phyloP scores from a whole-genome alignment of 192 early-diverging fungal genomes.

The Pilaira anomala region DNA sequence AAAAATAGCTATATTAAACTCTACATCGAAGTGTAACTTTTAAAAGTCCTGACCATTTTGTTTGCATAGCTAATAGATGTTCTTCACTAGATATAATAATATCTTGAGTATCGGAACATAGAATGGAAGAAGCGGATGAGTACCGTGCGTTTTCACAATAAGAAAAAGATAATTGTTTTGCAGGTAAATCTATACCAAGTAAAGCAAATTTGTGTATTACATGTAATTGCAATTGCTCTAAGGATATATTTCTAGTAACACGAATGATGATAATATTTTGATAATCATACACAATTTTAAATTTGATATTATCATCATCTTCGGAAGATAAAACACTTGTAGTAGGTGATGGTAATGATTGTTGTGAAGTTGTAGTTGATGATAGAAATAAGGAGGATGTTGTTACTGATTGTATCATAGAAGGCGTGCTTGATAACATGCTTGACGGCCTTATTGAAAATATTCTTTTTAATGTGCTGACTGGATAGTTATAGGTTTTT shows the following conservation, averaged over 20 bases:
- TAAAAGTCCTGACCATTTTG: not conserved
- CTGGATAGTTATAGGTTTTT: not conserved
- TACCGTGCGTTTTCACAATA: not conserved
- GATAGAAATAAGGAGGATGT: too few species aligned
- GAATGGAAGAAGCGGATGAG: conserved; percentile 2
- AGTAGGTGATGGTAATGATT: too few species aligned
- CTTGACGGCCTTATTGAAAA: not conserved
- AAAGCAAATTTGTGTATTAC: conserved; percentile 7
- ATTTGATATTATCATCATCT: not conserved
- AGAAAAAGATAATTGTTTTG: not conserved
- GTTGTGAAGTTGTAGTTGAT: too few species aligned
- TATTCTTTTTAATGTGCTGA: not conserved
- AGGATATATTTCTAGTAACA: not conserved
- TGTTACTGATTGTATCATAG: too few species aligned
- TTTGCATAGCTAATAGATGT: not conserved
- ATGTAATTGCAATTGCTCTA: not conserved
- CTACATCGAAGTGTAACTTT: not conserved
- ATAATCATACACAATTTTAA: conserved; percentile 11
- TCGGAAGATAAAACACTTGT: not conserved
- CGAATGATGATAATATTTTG: conserved; percentile 10
- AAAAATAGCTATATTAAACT: not conserved
- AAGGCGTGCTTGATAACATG: too few species aligned
- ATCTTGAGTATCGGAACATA: not conserved
- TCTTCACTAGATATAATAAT: not conserved
- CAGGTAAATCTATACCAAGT: not conserved